Base-by-base conservation (phyloP, 2,329 filamentous ascomycete genomes). In the Didymella sp. region DNA sequence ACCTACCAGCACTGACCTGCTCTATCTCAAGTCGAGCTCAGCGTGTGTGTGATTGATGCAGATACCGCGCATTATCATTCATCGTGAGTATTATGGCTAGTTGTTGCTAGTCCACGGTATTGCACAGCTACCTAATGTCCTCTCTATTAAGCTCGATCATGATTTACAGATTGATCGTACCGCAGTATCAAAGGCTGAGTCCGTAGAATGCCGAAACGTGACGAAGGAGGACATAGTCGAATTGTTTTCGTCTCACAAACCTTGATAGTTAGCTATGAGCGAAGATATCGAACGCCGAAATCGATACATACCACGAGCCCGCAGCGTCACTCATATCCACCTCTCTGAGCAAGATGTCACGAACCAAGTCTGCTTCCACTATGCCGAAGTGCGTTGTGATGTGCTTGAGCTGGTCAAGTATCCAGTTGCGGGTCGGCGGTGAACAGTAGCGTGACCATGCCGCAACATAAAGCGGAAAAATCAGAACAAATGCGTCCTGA, bases 391-490 rank as follows among this genome's bases (percentile, higher is more conserved):
- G 49, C 11, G 19, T 24, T 6, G 31, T 31, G 17, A 51, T 38
- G 13, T 22, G 31, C 19, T 30, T 17, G 1, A 51, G 41, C 17
- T 51, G 49, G 24, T 38, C 30, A 5, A 51, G 30, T 2, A 44
- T 38, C 49, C 41, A 51, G 21, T 21, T 6, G 9, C 41, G 40
- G 11, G 49, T 45, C 15, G 30, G 12, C 21, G 9, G 2, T 2
- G 48, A 25, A 21, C 38, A 43, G 17, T 21, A 24, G 11, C 49
- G 30, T 17, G 49, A 51, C 49, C 41, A 51, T 9, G 28, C 41
- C 12, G 49, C 49, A 13, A 51, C 49, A 13, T 51, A 51, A 12
- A 51, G 41, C n/a, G 41, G 49, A 15, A 45, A 24, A 11, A 51
- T 30, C 9, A 45, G n/a, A 3, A 37, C 30, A 12, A 38, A 51